Conservation (phyloP, 73 alveolate species). For the Urostyla sp. region DNA sequence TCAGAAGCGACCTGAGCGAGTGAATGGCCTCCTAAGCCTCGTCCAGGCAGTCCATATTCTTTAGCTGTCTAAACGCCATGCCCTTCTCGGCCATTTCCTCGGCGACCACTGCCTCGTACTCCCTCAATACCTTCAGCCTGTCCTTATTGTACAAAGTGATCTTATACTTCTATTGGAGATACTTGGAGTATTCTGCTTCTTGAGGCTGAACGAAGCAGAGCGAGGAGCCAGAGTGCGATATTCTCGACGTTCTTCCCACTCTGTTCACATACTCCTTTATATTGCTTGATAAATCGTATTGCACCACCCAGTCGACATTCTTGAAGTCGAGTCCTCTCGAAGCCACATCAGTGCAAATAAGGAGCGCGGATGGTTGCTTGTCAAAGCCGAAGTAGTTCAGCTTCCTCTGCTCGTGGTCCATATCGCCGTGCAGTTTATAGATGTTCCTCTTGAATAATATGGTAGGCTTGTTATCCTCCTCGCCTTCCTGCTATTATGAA, state of each 20-base stretch:
- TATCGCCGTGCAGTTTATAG: slow-evolving; percentile 94
- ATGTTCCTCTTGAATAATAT: slow-evolving; percentile 76
- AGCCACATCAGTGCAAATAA: slow-evolving; percentile 96
- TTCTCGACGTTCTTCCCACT: slow-evolving; percentile 97
- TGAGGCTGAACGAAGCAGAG: slow-evolving; percentile 82
- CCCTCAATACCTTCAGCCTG: slow-evolving; percentile 72
- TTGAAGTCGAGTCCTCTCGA: slow-evolving; percentile 96
- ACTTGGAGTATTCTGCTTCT: slow-evolving; percentile 74
- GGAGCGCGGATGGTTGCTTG: slow-evolving; percentile 77
- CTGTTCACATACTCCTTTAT: slow-evolving; percentile 96
- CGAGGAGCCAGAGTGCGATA: slow-evolving; percentile 85
- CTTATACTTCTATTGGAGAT: slow-evolving; percentile 66
- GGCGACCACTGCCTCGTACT: slow-evolving; percentile 38
- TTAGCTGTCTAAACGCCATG: slow-evolving; percentile 38
- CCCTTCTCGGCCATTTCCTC: slow-evolving; percentile 69
- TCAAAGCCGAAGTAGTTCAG: slow-evolving; percentile 84
- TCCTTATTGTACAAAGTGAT: slow-evolving; percentile 63
- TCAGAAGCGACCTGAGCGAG: slow-evolving; percentile 42
- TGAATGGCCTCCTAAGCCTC: slow-evolving; percentile 71
- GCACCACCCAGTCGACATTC: slow-evolving; percentile 89
- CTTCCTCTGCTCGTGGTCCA: slow-evolving; percentile 93
- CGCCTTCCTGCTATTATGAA: slow-evolving; percentile 29
- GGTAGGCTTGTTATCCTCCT: slow-evolving; percentile 41
- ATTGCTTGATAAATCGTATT: slow-evolving; percentile 91
- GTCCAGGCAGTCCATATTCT: slow-evolving; percentile 76